Base-by-base conservation (phyloP, 768 basidiomycete genomes). In the Rhizopogon sp. region DNA sequence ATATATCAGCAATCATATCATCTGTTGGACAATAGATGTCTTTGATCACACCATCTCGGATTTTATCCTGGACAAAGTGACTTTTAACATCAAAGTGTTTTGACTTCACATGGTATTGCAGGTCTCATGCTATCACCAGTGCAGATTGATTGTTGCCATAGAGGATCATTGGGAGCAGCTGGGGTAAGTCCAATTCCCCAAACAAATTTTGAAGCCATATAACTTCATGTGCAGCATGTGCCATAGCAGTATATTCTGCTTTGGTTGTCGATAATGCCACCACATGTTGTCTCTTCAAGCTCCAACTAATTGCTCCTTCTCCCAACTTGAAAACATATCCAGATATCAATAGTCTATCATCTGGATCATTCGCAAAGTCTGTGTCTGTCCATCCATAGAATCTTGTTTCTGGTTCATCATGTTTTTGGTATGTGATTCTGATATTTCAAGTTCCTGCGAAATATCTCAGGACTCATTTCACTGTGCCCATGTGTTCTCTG, bases 31-130 rank as follows among this genome's bases (percentile, higher is more conserved):
- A 52, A 16, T 52, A 52, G 9, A 28, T 6, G 14, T 41, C 16
- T 4, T 40, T 7, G 29, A 40, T 20, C 5, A 31, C 28, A 39
- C 54, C 51, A 40, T 47, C 37, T 9, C 56, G 55, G 17, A 74
- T 55, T 0, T 41, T 33, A 16, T 72, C 60, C 0, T 70, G 60
- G 20, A 71, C 57, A 35, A 61, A 71, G 43, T 74, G 72, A 46
- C 69, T 60, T 3, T 60, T 58, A 5, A 73, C 62, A 31, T 69
- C 63, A 45, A 75, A 72, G 52, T 76, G 74, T 50, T 73, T 73
- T 0, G 71, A 59, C 5, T 66, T 44, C 8, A 58, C 46, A 44
- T 74, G 74, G 51, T 63, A 65, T 7, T 56, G 45, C 9, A 67
- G 62, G 33, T 70, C 60, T 20, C 60, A 46, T 0, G 66, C 54